Conservation (phyloP, 1,139 yeast species). For the Kluyveromyces sp. region DNA sequence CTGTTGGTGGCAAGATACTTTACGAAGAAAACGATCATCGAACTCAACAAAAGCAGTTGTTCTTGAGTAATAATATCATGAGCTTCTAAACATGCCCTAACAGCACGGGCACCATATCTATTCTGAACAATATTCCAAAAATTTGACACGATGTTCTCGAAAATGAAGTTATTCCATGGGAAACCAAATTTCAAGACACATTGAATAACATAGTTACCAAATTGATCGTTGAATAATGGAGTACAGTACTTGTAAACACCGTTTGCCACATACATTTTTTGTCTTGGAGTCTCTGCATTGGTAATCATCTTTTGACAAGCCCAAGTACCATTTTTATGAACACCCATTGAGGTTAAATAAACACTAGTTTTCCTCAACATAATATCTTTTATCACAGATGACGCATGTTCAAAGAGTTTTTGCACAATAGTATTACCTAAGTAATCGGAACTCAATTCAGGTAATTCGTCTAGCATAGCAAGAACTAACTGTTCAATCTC, state of each 20-base stretch:
- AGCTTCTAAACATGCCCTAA: constrained; percentile 86
- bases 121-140: constrained; percentile 81
- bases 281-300: constrained; percentile 60
- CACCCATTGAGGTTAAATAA: constrained; percentile 81
- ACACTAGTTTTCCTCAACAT: constrained; percentile 78
- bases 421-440: constrained; percentile 95
- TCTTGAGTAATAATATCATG: constrained; percentile 49
- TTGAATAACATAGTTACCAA: constrained; percentile 93
- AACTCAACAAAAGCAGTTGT: constrained; percentile 70
- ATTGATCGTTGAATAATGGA: constrained; percentile 86
- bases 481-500: constrained; percentile 80
- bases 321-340: constrained; percentile 98
- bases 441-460: constrained; percentile 87
- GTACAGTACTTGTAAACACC: constrained; percentile 77
- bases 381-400: constrained; percentile 65
- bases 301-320: constrained; percentile 94
- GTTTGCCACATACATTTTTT: constrained; percentile 58
- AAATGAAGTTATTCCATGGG: constrained; percentile 84
- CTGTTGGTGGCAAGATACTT: constrained; percentile 75
- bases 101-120: constrained; percentile 91
- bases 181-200: constrained; percentile 85
- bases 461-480: constrained; percentile 82
- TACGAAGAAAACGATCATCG: constrained; percentile 70
- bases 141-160: constrained; percentile 72
- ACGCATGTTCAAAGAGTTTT: constrained; percentile 68